These are phyloP conservation scores for Saccharomyces cerevisiae DNA, from an alignment of 805 yeast species.

Conservation along the genomic window DNA sequence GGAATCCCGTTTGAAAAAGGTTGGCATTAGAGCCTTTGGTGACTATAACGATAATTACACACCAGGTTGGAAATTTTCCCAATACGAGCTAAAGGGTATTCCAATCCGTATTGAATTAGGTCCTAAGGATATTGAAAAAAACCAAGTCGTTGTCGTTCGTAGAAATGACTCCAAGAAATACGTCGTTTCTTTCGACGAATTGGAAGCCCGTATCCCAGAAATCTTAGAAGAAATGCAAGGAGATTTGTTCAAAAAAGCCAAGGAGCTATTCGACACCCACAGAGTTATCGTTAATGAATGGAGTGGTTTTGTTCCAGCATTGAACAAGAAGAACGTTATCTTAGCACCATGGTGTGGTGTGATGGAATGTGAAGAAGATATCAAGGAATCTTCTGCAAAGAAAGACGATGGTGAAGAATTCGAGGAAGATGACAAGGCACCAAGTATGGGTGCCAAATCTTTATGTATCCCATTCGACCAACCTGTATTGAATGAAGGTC, in stretches of 20 bases:
- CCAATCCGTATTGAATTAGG: slow-evolving; percentile 94
- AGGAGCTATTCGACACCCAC: slow-evolving; percentile 74
- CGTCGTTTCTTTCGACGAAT: slow-evolving; percentile 53
- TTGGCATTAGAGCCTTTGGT: slow-evolving; percentile 67
- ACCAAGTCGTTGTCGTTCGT: slow-evolving; percentile 81
- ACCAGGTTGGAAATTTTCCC: slow-evolving; percentile 98
- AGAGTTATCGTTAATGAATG: slow-evolving; percentile 74
- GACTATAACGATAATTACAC: slow-evolving; percentile 92
- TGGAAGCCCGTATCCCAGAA: slow-evolving; percentile 61
- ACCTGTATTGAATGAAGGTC: slow-evolving; percentile 69
- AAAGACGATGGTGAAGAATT: slow-evolving; percentile 76
- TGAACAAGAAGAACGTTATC: slow-evolving; percentile 85
- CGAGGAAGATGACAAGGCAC: slow-evolving; percentile 91
- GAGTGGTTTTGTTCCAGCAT: slow-evolving; percentile 86
- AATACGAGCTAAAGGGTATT: slow-evolving; percentile 92
- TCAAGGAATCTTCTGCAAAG: slow-evolving; percentile 78
- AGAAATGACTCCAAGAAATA: slow-evolving; percentile 81
- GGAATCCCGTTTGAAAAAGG: slow-evolving; percentile 49
- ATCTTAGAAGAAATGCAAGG: slow-evolving; percentile 75
- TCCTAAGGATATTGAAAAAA: slow-evolving; percentile 82
- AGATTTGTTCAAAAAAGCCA: slow-evolving; percentile 69
- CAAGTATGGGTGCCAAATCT: slow-evolving; percentile 98
- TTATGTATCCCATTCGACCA: slow-evolving; percentile 94
- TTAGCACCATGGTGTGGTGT: slow-evolving; percentile 97
- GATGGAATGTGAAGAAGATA: slow-evolving; percentile 90